These are phyloP conservation scores for Thuidium tamariscinum DNA, from an alignment of 225 moss, liverwort and hornwort genomes.

Conservation along the genomic window DNA sequence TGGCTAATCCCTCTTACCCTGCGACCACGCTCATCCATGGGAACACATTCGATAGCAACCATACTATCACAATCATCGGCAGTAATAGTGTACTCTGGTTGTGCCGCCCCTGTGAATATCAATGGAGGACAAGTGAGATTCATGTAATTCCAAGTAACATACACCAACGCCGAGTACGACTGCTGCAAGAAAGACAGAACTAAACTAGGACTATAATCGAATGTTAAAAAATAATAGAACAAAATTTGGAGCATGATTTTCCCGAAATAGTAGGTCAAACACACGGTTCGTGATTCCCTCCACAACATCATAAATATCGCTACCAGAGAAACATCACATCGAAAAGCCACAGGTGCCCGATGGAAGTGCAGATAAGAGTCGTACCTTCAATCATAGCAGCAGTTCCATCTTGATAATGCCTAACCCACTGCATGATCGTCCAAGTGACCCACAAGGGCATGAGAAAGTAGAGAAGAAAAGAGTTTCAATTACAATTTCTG, in stretches of 20 bases:
- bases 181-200: not conserved
- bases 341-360: not conserved
- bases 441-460: not conserved
- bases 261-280: not conserved
- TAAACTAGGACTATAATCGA: not conserved
- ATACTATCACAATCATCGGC: slow-evolving; percentile 95
- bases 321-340: not conserved
- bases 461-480: not conserved
- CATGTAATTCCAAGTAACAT: not conserved
- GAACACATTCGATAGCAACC: slow-evolving; percentile 98
- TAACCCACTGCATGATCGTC: slow-evolving; percentile 64
- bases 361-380: not conserved
- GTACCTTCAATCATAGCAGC: slow-evolving; percentile 85
- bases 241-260: not conserved
- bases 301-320: not conserved
- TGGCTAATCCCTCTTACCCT: slow-evolving; percentile 29
- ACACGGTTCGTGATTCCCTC: not conserved
- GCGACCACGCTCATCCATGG: slow-evolving; percentile 95
- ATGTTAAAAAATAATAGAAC: not conserved
- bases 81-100: slow-evolving; percentile 93
- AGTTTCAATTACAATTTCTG: not conserved
- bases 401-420: slow-evolving; percentile 82
- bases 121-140: not conserved
- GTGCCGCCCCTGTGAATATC: slow-evolving; percentile 66
- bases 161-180: not conserved